phyloP scores from a whole-genome alignment of 495 filamentous ascomycete genomes.

The Clohesyomyces aquaticus region DNA sequence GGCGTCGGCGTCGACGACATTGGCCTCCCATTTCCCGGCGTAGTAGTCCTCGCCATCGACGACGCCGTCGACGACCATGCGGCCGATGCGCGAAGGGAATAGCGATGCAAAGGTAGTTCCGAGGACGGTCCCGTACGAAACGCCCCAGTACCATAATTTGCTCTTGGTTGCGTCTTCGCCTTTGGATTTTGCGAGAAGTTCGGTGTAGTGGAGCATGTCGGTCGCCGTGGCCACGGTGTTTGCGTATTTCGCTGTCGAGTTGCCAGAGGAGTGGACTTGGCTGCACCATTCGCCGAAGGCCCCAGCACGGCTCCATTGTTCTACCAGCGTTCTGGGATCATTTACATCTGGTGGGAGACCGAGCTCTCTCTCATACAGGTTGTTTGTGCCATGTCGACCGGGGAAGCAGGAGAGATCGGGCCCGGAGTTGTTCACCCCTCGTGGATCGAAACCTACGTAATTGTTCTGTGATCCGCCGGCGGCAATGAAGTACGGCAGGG shows the following conservation, averaged over 20 bases:
- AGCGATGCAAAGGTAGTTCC: conserved; percentile 41
- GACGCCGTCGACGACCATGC: conserved; percentile 58
- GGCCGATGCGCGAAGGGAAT: conserved; percentile 55
- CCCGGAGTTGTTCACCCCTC: conserved; percentile 47
- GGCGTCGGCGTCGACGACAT: conserved; percentile 45
- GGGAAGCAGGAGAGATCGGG: conserved; percentile 40
- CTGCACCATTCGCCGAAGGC: conserved; percentile 15
- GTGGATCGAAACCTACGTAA: conserved; percentile 58
- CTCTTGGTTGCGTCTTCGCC: conserved; percentile 32
- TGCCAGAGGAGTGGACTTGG: not conserved
- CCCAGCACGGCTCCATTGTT: conserved; percentile 9
- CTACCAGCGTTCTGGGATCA: not conserved
- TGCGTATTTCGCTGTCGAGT: conserved; percentile 42
- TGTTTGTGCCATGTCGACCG: conserved; percentile 17
- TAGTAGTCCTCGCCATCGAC: conserved; percentile 49
- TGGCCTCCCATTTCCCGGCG: conserved; percentile 39
- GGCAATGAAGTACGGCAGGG: conserved; percentile 23
- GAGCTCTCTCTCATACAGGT: conserved; percentile 42
- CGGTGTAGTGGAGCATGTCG: conserved; percentile 56
- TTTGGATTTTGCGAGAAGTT: conserved; percentile 51
- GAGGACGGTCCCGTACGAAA: conserved; percentile 28
- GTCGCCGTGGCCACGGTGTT: conserved; percentile 53
- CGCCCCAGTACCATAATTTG: conserved; percentile 41
- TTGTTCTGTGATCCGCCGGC: conserved; percentile 46
- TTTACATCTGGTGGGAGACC: conserved; percentile 1